Evolutionary conservation across 2,329 filamentous ascomycete genomes (phyloP), one percentile per base, ranked within the genome.

Genomic region (Fusarium pseudograminearum): DNA sequence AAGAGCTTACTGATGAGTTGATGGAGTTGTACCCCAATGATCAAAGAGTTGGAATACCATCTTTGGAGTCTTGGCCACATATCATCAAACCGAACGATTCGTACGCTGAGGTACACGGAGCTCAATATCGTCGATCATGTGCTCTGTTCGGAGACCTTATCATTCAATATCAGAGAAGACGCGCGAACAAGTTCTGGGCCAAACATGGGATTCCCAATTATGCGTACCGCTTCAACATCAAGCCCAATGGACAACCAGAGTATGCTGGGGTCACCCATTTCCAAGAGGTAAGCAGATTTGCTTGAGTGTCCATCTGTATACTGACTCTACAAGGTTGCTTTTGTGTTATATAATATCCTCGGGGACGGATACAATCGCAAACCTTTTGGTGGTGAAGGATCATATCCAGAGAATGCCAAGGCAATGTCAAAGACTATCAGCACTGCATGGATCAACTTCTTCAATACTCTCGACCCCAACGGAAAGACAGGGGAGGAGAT

Each of bases 331-430:
- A 22, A 83, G 57, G 76, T 84, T 22, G 73, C 79, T 9, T 78
- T 85, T 54, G 77, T 79, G n/a, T 83, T 86, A 57, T 73, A 76
- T 44, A 81, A 79, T 50, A 46, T 74, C 15, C 67, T 74, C 31
- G 78, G 78, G 18, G 62, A 71, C 8, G 78, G 78, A 42, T 80
- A 80, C 41, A 53, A 45, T n/a, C 59, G 46, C 0, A 78, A 78
- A 52, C 78, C 78, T 2, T 78, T 79, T 31, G 76, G 63, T 7
- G 74, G 74, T n/a, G 71, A 72, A 33, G 68, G 71, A 7, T 61
- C 69, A 8, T 79, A 77, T 52, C 72, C 72, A 2, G 57, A 45
- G 4, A 56, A 74, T 57, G 73, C 76, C 7, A 69, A 63, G 30
- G 67, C 65, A 4, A 73, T 80, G 18, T 63, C 78, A 18, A 70